Base-by-base conservation (phyloP, 129 eudicot species). In the Chrysanthemum lavandulifolium region DNA sequence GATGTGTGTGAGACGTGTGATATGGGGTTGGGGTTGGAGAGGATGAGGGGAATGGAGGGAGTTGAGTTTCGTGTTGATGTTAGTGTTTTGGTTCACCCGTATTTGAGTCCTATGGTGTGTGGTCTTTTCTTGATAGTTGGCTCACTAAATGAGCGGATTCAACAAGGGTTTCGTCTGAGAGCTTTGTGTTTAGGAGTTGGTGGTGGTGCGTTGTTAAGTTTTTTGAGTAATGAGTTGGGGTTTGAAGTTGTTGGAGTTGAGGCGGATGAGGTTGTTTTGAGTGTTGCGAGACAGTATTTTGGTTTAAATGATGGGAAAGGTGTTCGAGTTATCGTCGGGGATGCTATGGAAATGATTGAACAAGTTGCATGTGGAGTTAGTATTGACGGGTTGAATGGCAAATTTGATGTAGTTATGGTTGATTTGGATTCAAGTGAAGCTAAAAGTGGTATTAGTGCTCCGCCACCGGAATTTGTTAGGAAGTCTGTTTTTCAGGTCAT, bases 141-240 rank as follows among this genome's bases (percentile, higher is more conserved):
- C 21, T 60, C 16, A 63, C 67, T 95, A 29, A 82, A 90, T 18
- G 77, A 61, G 51, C 67, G 68, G 16, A 67, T 83, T 49, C 65
- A 25, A 21, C 43, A 7, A 60, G 87, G 87, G 61, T 36, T 69
- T 73, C 73, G 74, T 84, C 96, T 87, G 1, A 76, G 69, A 67
- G 94, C 87, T 5, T 73, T 95, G 81, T 95, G 99, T 75, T 73
- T 88, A 75, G 99, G 99, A 14, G 91, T 95, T 69, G 99, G 99
- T 5, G 99, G 97, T 69, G 99, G 99, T 65, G 88, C 97, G 25
- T 77, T 95, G 85, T 55, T 95, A 31, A 80, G 79, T 15, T 90
- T 90, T 69, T 76, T 95, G 80, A 76, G 43, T 31, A 2, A 19
- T 31, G 79, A 72, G 10, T 76, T 90, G 48, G 83, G 83, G 54